Evolutionary conservation across 805 yeast genomes (phyloP).

Genomic region (Starmerella tilneyi): DNA sequence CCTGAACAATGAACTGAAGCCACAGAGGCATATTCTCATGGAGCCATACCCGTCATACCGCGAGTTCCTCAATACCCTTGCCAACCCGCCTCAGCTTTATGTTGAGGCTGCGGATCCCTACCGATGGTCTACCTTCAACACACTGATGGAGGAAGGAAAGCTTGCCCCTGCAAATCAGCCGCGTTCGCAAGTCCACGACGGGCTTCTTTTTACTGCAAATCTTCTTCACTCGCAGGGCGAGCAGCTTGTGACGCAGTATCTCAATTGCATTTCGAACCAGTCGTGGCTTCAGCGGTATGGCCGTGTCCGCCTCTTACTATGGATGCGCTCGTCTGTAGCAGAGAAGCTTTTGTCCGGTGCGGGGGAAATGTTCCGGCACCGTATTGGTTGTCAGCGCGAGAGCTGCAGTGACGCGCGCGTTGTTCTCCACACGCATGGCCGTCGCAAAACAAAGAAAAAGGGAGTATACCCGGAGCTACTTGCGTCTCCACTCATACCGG

Average conservation of each 20-base stretch:
- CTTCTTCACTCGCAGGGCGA: constrained; percentile 51
- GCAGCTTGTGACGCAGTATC: constrained; percentile 63
- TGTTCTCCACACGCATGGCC: constrained; percentile 20
- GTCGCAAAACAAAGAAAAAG: constrained; percentile 26
- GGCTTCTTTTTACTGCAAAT: constrained; percentile 50
- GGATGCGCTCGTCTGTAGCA: constrained; percentile 55
- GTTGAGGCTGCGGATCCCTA: constrained; percentile 45
- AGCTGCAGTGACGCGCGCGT: constrained; percentile 47
- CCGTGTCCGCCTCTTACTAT: constrained; percentile 60
- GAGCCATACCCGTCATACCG: constrained; percentile 39
- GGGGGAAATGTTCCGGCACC: constrained; percentile 43
- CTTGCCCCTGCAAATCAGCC: constrained; percentile 35
- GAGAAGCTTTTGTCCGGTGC: constrained; percentile 51
- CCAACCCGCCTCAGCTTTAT: constrained; percentile 25
- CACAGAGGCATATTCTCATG: constrained; percentile 52
- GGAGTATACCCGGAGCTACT: constrained; percentile 18
- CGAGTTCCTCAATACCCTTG: constrained; percentile 20
- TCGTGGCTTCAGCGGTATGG: constrained; percentile 72
- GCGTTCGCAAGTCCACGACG: constrained; percentile 40
- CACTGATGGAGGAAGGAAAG: constrained; percentile 38
- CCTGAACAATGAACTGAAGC: constrained; percentile 50
- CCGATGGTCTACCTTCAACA: constrained; percentile 52
- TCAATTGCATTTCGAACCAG: constrained; percentile 52
- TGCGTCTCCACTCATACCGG: constrained; percentile 13
- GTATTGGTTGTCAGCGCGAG: constrained; percentile 56